These are phyloP conservation scores for Boeremia lycopersici DNA, from an alignment of 2,329 filamentous ascomycete species.

Conservation along the genomic window DNA sequence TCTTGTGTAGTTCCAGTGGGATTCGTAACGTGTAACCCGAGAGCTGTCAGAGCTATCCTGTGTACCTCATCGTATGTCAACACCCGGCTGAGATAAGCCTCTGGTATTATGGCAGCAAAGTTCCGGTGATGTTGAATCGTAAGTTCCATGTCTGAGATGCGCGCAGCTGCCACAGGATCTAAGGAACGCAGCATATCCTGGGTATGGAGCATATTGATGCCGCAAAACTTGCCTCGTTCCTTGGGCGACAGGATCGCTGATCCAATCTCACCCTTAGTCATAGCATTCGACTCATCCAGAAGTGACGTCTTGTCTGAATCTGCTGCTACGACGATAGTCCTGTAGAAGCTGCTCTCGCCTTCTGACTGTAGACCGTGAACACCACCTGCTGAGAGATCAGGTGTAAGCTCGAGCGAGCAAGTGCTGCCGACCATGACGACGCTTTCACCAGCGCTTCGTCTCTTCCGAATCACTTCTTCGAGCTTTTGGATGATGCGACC, in stretches of 20 bases:
- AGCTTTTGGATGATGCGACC: constrained; percentile 72
- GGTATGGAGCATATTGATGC: constrained; percentile 69
- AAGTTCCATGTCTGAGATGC: constrained; percentile 33
- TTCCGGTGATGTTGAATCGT: constrained; percentile 22
- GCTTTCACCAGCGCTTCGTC: constrained; percentile 72
- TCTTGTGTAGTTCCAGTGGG: constrained; percentile 9
- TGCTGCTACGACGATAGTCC: constrained; percentile 43
- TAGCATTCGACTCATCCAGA: constrained; percentile 20
- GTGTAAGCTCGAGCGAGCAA: constrained; percentile 57
- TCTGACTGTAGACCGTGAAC: constrained; percentile 55
- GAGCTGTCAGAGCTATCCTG: constrained; percentile 60
- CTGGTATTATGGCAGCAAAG: constrained; percentile 32
- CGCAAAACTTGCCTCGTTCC: constrained; percentile 39
- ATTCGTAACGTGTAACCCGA: constrained; percentile 50
- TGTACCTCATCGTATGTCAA: constrained; percentile 67
- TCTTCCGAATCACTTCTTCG: constrained; percentile 71
- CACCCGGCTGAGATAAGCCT: constrained; percentile 52
- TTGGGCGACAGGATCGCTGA: constrained; percentile 17
- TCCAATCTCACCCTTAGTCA: constrained; percentile 9
- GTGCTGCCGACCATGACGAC: constrained; percentile 84
- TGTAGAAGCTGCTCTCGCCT: constrained; percentile 38
- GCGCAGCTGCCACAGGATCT: constrained; percentile 40
- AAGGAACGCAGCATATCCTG: constrained; percentile 64
- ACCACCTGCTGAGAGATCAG: constrained; percentile 50
- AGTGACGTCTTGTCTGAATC: constrained; percentile 21